Base-by-base conservation (phyloP, 2,329 filamentous ascomycete species). In the Pseudocercospora crystallina region DNA sequence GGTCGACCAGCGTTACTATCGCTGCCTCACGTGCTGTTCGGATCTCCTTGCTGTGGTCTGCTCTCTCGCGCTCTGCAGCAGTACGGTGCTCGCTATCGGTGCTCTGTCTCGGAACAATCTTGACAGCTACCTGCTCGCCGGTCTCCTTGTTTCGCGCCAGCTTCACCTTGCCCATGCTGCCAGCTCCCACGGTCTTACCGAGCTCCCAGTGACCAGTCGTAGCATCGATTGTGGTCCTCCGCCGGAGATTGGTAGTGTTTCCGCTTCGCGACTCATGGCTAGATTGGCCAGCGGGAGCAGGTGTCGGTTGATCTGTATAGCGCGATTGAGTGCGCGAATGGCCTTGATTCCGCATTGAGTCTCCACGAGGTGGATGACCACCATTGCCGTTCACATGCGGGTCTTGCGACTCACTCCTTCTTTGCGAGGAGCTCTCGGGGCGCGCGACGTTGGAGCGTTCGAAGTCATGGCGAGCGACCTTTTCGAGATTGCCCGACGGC, bases 131-230 rank as follows among this genome's bases (percentile, higher is more conserved):
- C 83, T 96, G 89, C 76, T 97, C 94, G 62, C 87, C 88, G 14
- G 88, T 89, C 64, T 95, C 91, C 61, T 87, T 81, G 71, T 95
- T 95, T 64, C 89, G 89, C 17, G 94, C 94, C 60, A 99, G 78
- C 75, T 97, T 97, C 57, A 99, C 94, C 72, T 97, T 97, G 59
- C 94, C 94, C 94, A 99, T 99, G 71, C 92, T 97, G 43, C 94
- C 94, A 46, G 91, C 90, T 53, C 94, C 94, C 64, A 99, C 94
- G 3, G 94, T 97, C 78, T 97, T 97, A 53, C 92, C 92, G 45
- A 99, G 78, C 49, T 90, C 84, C 90, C 92, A 99, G 76, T 91
- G 90, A 51, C 94, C 94, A 10, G 91, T 90, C 15, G 45, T 40
- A 2, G 91, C 90, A 44, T 88, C 89, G 67, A 99, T 95, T 35